Conservation (phyloP, 768 basidiomycete genomes). For the Imleria badia region DNA sequence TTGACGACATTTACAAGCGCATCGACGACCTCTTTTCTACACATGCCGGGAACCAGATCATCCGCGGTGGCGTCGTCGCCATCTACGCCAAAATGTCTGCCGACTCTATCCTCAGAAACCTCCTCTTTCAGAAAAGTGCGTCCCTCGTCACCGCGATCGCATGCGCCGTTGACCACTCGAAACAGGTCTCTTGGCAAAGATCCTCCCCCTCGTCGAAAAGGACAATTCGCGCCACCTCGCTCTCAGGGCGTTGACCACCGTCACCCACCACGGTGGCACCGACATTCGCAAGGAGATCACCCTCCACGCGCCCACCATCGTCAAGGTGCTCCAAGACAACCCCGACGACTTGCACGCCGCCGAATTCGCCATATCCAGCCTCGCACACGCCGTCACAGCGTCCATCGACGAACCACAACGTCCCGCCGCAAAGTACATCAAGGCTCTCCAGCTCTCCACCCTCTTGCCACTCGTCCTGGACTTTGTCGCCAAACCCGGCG, state of each 20-base stretch:
- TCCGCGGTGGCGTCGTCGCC: constrained; percentile 56
- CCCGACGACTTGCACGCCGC: constrained; percentile 50
- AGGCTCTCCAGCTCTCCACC: constrained; percentile 42
- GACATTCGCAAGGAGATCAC: constrained; percentile 53
- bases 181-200: constrained; percentile 55
- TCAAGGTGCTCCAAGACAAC: constrained; percentile 47
- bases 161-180: neutral
- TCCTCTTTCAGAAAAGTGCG: constrained; percentile 56
- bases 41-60: constrained; percentile 43
- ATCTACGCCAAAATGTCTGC: constrained; percentile 65
- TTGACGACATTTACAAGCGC: constrained; percentile 48
- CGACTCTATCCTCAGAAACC: constrained; percentile 59
- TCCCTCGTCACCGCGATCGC: neutral
- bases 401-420: constrained; percentile 42
- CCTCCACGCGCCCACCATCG: constrained; percentile 38
- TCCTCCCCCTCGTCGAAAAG: constrained; percentile 52
- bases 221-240: constrained; percentile 51
- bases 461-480: constrained; percentile 45
- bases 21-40: constrained; percentile 50
- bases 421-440: constrained; percentile 37
- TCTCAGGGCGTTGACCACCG: constrained; percentile 52
- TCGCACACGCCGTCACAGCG: constrained; percentile 51
- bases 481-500: constrained; percentile 43
- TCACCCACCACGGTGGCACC: constrained; percentile 61
- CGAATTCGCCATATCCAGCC: constrained; percentile 50